Evolutionary conservation across 495 filamentous ascomycete genomes (phyloP).

Genomic region (Penicillium paradoxum): DNA sequence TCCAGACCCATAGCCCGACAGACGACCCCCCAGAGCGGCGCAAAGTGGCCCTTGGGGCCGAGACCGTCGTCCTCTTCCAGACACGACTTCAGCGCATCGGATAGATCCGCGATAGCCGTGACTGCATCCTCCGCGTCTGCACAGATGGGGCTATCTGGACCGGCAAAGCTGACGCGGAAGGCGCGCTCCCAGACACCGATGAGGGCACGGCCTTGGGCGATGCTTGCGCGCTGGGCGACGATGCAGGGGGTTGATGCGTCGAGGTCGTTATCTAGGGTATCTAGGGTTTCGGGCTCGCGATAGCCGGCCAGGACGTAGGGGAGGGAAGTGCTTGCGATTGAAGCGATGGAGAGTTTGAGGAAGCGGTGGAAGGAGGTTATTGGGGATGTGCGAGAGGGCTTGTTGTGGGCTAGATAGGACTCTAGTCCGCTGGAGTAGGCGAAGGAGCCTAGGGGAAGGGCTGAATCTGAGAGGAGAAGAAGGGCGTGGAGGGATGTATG

Average conservation of each 20-base stretch:
- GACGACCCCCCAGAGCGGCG: conserved; percentile 75
- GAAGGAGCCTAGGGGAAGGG: conserved; percentile 92
- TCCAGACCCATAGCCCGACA: conserved; percentile 57
- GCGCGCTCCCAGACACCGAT: conserved; percentile 85
- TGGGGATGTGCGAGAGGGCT: conserved; percentile 34
- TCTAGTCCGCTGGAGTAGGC: conserved; percentile 94
- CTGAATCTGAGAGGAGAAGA: conserved; percentile 90
- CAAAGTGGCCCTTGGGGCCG: conserved; percentile 60
- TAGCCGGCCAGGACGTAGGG: conserved; percentile 81
- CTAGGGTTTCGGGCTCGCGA: conserved; percentile 51
- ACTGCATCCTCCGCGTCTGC: conserved; percentile 22
- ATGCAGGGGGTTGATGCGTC: conserved; percentile 84
- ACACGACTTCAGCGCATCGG: conserved; percentile 34
- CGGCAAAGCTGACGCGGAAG: conserved; percentile 41
- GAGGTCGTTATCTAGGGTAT: conserved; percentile 71
- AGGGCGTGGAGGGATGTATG: conserved; percentile 60
- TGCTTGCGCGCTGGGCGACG: conserved; percentile 77
- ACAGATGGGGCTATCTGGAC: background rate
- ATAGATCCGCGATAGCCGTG: conserved; percentile 33
- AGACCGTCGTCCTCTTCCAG: conserved; percentile 29
- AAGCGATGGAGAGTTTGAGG: conserved; percentile 70
- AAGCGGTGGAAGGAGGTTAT: conserved; percentile 62
- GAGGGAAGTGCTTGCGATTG: conserved; percentile 71
- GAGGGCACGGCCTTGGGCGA: conserved; percentile 80
- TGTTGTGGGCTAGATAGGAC: conserved; percentile 83